Conservation (phyloP, 2,329 filamentous ascomycete species). For the Ascocoryne sarcoides region DNA sequence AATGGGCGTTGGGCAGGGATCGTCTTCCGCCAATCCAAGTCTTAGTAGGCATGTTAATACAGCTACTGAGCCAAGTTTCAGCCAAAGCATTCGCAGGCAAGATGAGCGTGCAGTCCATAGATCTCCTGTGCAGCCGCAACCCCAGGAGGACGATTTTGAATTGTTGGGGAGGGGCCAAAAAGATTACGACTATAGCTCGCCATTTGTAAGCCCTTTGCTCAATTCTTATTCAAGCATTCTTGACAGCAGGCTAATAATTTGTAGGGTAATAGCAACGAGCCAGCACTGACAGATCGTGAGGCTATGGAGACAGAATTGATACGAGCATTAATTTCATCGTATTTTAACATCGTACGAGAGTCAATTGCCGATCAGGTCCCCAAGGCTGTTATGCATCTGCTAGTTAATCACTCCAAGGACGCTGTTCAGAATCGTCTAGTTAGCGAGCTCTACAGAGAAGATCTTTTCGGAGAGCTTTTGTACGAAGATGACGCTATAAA, state of each 20-base stretch:
- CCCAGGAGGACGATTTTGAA: conserved; percentile 34
- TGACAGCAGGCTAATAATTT: conserved; percentile 15
- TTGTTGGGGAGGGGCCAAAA: conserved; percentile 22
- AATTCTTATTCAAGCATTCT: neutral
- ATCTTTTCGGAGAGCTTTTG: conserved; percentile 81
- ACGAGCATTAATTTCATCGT: conserved; percentile 89
- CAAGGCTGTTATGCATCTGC: conserved; percentile 96
- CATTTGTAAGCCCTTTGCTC: conserved; percentile 41
- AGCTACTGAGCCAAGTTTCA: conserved; percentile 69
- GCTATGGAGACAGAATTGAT: conserved; percentile 97
- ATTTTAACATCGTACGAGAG: conserved; percentile 98
- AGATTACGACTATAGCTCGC: conserved; percentile 34
- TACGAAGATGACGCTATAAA: conserved; percentile 98
- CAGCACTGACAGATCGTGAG: conserved; percentile 88
- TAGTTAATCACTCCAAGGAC: conserved; percentile 97
- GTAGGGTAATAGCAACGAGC: conserved; percentile 58
- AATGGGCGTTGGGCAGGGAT: conserved; percentile 30
- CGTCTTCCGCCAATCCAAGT: conserved; percentile 30
- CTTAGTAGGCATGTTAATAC: conserved; percentile 64
- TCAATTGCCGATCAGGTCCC: conserved; percentile 98
- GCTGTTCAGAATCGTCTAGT: conserved; percentile 95
- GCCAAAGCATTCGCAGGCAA: conserved; percentile 71
- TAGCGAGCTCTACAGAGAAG: conserved; percentile 88
- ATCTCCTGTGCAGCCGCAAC: conserved; percentile 41
- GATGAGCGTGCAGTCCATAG: conserved; percentile 37